Conservation (phyloP, 305 asterid genomes). For the Fraxinus ornus region DNA sequence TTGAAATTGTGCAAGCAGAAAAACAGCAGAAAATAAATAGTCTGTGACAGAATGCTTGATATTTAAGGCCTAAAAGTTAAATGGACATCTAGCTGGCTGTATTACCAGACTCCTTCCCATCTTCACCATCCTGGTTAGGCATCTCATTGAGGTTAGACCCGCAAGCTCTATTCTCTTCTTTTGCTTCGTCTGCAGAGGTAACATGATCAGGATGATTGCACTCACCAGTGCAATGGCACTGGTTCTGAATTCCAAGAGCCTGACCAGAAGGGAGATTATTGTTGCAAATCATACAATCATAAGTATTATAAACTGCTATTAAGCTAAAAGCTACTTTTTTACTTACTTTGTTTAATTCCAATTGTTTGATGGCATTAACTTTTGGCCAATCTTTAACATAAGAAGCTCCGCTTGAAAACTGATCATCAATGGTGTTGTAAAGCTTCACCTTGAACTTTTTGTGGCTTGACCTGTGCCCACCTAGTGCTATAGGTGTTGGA, state of each 20-base stretch:
- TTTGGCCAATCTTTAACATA: not conserved
- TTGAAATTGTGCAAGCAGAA: not conserved
- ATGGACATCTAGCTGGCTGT: not conserved
- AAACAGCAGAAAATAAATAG: not conserved
- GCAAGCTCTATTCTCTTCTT: not conserved
- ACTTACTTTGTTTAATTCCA: not conserved
- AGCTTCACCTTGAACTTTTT: constrained; percentile 31
- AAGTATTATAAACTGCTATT: not conserved
- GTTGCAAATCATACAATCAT: constrained; percentile 3
- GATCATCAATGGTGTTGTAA: constrained; percentile 19
- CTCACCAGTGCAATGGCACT: not conserved
- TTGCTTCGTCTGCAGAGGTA: not conserved
- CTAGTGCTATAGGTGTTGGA: constrained; percentile 33
- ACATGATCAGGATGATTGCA: not conserved
- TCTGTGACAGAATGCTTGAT: not conserved
- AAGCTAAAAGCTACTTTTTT: not conserved
- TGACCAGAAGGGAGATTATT: not conserved
- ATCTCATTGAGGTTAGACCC: constrained; percentile 36
- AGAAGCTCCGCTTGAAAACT: not conserved
- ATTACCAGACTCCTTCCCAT: not conserved
- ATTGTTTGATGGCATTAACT: not conserved
- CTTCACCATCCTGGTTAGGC: constrained; percentile 20
- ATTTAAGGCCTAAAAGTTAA: not conserved
- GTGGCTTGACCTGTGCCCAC: constrained; percentile 48
- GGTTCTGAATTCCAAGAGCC: constrained; percentile 24